A percentile compares a stretch with the other conserved stretches of the same genome.
These are phyloP conservation scores for Dryadomyces sulphureus DNA, from an alignment of 2,329 filamentous ascomycete species.

Conservation along the genomic window DNA sequence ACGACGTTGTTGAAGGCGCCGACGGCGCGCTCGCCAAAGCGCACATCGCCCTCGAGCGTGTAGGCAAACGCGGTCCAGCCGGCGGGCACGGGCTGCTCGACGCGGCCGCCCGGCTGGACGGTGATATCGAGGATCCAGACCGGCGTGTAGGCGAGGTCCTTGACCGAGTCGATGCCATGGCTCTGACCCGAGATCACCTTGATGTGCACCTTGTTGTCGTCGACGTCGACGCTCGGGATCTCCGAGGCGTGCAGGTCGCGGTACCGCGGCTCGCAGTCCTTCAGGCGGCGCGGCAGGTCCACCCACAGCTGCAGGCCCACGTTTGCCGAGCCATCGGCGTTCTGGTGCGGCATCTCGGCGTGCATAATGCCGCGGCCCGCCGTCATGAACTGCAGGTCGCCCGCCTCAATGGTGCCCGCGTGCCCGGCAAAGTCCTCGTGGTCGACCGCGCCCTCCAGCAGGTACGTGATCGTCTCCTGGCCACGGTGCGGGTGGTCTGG, in stretches of 20 bases:
- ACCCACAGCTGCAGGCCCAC: conserved; percentile 93
- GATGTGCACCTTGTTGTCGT: conserved; percentile 59
- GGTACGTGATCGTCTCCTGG: conserved; percentile 79
- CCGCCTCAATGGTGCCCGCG: conserved; percentile 65
- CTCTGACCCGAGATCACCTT: conserved; percentile 85
- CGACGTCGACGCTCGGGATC: conserved; percentile 59
- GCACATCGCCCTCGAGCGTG: conserved; percentile 57
- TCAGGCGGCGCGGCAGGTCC: conserved; percentile 68
- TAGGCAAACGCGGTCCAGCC: conserved; percentile 90
- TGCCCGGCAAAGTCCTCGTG: conserved; percentile 88
- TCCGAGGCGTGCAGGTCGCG: conserved; percentile 67
- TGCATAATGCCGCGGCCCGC: conserved; percentile 86
- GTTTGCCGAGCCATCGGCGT: conserved; percentile 60
- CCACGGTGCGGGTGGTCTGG: conserved; percentile 77
- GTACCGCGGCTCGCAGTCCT: conserved; percentile 83
- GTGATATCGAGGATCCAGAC: conserved; percentile 89
- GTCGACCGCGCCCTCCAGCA: conserved; percentile 73
- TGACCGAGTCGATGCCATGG: conserved; percentile 71
- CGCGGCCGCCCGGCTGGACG: conserved; percentile 61
- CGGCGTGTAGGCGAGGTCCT: conserved; percentile 83
- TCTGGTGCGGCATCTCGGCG: conserved; percentile 82
- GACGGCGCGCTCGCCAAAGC: conserved; percentile 27
- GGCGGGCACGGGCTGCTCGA: conserved; percentile 60
- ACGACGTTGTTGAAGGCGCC: conserved; percentile 68
- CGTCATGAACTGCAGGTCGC: conserved; percentile 98